Conservation (phyloP, 805 yeast species). For the Candida odintsovae region DNA sequence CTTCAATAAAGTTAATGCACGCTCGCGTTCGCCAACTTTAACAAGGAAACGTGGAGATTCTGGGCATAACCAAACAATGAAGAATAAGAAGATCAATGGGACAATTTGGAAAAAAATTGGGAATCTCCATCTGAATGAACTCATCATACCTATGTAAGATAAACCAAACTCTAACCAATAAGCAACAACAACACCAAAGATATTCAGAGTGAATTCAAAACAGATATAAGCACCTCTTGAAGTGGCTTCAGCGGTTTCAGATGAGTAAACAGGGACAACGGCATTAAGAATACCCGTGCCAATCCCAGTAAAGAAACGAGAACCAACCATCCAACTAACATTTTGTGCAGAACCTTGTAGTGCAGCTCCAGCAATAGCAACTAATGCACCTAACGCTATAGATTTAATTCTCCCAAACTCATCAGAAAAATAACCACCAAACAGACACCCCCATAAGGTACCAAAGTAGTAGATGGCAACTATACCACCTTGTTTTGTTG, state of each 20-base stretch:
- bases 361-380: constrained; percentile 2
- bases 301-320: constrained; percentile 3
- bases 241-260: constrained; percentile 2
- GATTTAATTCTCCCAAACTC: constrained; percentile 5
- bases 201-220: constrained; percentile 3
- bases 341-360: constrained; percentile 1
- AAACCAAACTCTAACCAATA: constrained; percentile 2
- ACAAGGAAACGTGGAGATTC: constrained; percentile 1
- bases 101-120: constrained; percentile 2
- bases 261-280: constrained; percentile 2
- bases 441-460: constrained; percentile 2
- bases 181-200: constrained; percentile 3
- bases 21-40: background rate
- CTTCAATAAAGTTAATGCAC: background rate
- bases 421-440: constrained; percentile 4
- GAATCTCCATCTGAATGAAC: constrained; percentile 4
- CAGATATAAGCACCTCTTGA: constrained; percentile 3
- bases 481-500: constrained; percentile 3
- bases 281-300: constrained; percentile 3
- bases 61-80: constrained; percentile 1
- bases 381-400: background rate
- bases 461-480: constrained; percentile 4
- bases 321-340: constrained; percentile 2
- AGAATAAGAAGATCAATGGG: background rate
- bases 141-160: constrained; percentile 3